Conservation (phyloP, 345 rosid genomes). For the Xanthoceras sorbifolium region DNA sequence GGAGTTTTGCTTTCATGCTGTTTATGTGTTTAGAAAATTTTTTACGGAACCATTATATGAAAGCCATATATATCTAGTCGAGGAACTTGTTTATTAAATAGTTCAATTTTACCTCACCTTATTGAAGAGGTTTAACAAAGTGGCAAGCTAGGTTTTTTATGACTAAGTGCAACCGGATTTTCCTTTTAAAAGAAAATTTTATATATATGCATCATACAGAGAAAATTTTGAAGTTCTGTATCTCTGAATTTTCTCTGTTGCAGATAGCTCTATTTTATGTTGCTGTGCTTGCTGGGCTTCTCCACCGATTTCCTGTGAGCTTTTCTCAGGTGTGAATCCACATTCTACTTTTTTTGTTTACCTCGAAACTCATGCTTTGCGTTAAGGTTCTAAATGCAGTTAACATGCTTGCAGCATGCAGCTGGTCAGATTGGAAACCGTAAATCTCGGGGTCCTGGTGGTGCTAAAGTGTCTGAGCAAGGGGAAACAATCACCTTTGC, state of each 20-base stretch:
- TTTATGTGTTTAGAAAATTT: too few species aligned
- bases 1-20: background rate
- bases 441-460: slow-evolving; percentile 65
- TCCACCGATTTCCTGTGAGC: slow-evolving; percentile 72
- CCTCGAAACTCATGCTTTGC: slow-evolving; percentile 17
- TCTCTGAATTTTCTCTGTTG: slow-evolving; percentile 27
- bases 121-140: background rate
- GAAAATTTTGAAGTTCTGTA: slow-evolving; percentile 6
- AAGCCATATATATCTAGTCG: background rate
- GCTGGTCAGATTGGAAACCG: slow-evolving; percentile 81
- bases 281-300: slow-evolving; percentile 81
- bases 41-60: background rate
- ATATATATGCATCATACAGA: background rate
- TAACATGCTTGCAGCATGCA: slow-evolving; percentile 48
- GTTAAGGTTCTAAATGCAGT: slow-evolving; percentile 22
- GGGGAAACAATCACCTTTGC: slow-evolving; percentile 86
- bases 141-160: too few species aligned
- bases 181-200: background rate
- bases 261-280: slow-evolving; percentile 83
- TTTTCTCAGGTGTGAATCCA: slow-evolving; percentile 65
- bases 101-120: background rate
- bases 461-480: slow-evolving; percentile 64
- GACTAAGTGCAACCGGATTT: background rate
- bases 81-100: background rate
- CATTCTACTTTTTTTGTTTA: background rate